Evolutionary conservation across 2,329 filamentous ascomycete genomes (phyloP).

Genomic region (Ploettnerulaceae sp.): DNA sequence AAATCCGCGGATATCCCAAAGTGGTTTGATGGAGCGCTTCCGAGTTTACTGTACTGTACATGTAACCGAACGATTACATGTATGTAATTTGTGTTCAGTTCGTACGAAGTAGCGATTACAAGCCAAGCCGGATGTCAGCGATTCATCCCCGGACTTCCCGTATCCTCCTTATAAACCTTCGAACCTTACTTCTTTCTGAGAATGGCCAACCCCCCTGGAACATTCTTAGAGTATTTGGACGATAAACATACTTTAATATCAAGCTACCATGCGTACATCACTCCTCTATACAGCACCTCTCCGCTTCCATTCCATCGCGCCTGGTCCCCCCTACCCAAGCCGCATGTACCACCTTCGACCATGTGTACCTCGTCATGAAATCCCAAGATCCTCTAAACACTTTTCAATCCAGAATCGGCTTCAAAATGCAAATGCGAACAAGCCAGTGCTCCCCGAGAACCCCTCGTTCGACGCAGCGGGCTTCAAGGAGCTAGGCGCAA

Average conservation of each 20-base stretch:
- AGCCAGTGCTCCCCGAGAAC: not conserved
- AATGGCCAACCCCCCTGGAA: too few relatives aligned
- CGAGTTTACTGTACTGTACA: not conserved
- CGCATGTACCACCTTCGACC: not conserved
- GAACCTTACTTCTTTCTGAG: not conserved
- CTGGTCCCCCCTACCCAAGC: not conserved
- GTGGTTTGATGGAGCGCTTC: not conserved
- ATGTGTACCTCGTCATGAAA: too few relatives aligned
- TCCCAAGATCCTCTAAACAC: not conserved
- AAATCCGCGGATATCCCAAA: not conserved
- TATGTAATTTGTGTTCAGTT: too few relatives aligned
- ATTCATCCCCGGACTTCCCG: not conserved
- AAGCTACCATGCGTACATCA: not conserved
- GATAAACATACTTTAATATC: too few relatives aligned
- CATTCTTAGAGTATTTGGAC: too few relatives aligned
- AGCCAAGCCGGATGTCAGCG: not conserved
- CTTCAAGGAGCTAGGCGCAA: slow-evolving; percentile 18
- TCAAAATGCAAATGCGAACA: not conserved
- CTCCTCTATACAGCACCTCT: not conserved
- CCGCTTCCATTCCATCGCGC: not conserved
- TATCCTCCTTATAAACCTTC: not conserved
- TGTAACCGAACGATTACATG: too few relatives aligned
- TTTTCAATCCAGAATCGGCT: not conserved
- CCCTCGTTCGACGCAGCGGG: slow-evolving; percentile 8
- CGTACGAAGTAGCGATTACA: too few relatives aligned